These are phyloP conservation scores for Oryza glaberrima DNA, from an alignment of 176 grass and related monocot species.

Conservation along the genomic window DNA sequence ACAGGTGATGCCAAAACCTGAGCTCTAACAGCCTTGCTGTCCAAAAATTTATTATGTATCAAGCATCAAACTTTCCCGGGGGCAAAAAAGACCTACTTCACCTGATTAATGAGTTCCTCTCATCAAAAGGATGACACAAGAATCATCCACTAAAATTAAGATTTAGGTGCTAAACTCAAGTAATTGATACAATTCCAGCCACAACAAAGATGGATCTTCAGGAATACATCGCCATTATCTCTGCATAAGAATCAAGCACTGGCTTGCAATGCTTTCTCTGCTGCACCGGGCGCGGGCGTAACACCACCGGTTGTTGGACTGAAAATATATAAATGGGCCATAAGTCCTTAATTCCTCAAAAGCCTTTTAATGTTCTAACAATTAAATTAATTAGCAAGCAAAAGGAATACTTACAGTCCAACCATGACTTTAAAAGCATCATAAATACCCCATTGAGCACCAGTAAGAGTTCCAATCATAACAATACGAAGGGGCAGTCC, in stretches of 20 bases:
- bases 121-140: slow-evolving; percentile 57
- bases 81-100: slow-evolving; percentile 48
- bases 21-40: slow-evolving; percentile 48
- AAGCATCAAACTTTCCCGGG: slow-evolving; percentile 38
- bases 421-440: slow-evolving; percentile 96
- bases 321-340: slow-evolving; percentile 29
- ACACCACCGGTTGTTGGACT: slow-evolving; percentile 95
- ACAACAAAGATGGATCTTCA: slow-evolving; percentile 25
- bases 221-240: slow-evolving; percentile 47
- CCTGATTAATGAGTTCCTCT: slow-evolving; percentile 79
- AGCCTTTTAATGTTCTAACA: neutral
- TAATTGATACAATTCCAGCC: slow-evolving; percentile 42
- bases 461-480: slow-evolving; percentile 95
- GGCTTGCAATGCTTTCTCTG: slow-evolving; percentile 46
- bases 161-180: slow-evolving; percentile 39
- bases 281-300: slow-evolving; percentile 47
- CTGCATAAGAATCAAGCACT: slow-evolving; percentile 48
- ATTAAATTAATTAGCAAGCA: neutral
- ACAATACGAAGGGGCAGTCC: slow-evolving; percentile 96
- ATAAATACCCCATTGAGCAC: slow-evolving; percentile 97
- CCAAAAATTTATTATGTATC: slow-evolving; percentile 63
- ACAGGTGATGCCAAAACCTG: slow-evolving; percentile 42
- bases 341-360: slow-evolving; percentile 25
- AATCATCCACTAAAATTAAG: slow-evolving; percentile 61
- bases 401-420: slow-evolving; percentile 78